These are phyloP conservation scores for Dovyalis caffra DNA, from an alignment of 345 rosid genomes.

Conservation along the genomic window DNA sequence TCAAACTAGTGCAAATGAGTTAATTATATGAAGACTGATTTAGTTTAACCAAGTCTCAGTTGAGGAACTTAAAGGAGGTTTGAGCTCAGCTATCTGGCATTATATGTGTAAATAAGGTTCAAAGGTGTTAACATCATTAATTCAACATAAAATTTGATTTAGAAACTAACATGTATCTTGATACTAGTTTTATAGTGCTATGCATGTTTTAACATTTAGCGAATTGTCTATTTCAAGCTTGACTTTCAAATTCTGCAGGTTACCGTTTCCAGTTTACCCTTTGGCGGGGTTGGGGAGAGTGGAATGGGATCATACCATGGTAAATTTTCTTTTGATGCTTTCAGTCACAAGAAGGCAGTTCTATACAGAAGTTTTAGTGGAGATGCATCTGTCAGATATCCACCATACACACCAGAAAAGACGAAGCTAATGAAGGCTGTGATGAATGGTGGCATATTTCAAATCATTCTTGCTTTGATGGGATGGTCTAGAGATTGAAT, in stretches of 20 bases:
- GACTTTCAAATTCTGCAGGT: constrained; percentile 42
- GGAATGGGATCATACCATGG: constrained; percentile 90
- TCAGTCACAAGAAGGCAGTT: constrained; percentile 86
- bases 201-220: neutral
- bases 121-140: no score
- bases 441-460: constrained; percentile 42
- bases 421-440: constrained; percentile 52
- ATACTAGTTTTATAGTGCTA: no score
- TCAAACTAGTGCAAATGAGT: no score
- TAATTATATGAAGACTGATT: no score
- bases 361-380: constrained; percentile 58
- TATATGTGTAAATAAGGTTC: no score
- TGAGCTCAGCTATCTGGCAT: no score
- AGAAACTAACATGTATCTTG: no score
- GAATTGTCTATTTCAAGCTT: neutral
- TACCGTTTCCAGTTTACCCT: constrained; percentile 52
- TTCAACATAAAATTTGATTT: no score
- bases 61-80: no score
- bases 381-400: constrained; percentile 64
- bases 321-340: constrained; percentile 79
- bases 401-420: constrained; percentile 67
- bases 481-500: constrained; percentile 43
- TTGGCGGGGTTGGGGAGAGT: constrained; percentile 96
- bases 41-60: no score
- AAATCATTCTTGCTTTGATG: constrained; percentile 51